These are phyloP conservation scores for Hura crepitans DNA, from an alignment of 441 rosid species.

Conservation along the genomic window DNA sequence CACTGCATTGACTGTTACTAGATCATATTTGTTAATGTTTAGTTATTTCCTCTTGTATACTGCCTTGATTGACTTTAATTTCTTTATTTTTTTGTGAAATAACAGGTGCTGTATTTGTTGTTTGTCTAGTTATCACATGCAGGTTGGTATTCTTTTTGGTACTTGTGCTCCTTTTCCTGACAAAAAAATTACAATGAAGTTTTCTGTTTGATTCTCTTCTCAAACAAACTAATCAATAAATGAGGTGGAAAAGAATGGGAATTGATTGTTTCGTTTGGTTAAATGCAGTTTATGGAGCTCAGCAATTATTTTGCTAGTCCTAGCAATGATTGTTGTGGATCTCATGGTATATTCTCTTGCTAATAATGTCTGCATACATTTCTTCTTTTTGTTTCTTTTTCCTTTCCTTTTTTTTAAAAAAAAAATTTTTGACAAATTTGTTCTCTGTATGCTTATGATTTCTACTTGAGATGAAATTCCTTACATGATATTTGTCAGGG, in stretches of 20 bases:
- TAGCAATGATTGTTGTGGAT: slow-evolving; percentile 83
- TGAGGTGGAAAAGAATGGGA: neutral
- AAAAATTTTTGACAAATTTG: slow-evolving; percentile 12
- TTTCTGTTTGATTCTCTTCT: neutral
- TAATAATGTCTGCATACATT: slow-evolving; percentile 15
- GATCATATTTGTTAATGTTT: neutral
- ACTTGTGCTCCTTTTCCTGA: slow-evolving; percentile 8
- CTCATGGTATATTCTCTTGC: slow-evolving; percentile 58
- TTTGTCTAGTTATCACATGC: slow-evolving; percentile 85
- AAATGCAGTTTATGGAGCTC: slow-evolving; percentile 85
- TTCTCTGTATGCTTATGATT: slow-evolving; percentile 6
- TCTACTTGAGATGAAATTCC: slow-evolving; percentile 29
- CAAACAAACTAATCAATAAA: slow-evolving; percentile 5
- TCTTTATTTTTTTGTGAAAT: slow-evolving; percentile 21
- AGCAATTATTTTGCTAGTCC: slow-evolving; percentile 76
- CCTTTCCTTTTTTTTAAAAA: too few relatives aligned
- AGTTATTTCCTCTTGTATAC: slow-evolving; percentile 2
- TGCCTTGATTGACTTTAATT: slow-evolving; percentile 3
- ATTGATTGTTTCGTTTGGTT: slow-evolving; percentile 18
- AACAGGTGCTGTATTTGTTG: slow-evolving; percentile 84
- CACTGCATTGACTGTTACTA: neutral
- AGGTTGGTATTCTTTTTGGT: slow-evolving; percentile 45
- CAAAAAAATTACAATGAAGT: neutral
- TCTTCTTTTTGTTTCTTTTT: too few relatives aligned
- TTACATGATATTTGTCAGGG: slow-evolving; percentile 58